phyloP scores from a whole-genome alignment of 768 basidiomycete species.

The Phanerochaete sordida region DNA sequence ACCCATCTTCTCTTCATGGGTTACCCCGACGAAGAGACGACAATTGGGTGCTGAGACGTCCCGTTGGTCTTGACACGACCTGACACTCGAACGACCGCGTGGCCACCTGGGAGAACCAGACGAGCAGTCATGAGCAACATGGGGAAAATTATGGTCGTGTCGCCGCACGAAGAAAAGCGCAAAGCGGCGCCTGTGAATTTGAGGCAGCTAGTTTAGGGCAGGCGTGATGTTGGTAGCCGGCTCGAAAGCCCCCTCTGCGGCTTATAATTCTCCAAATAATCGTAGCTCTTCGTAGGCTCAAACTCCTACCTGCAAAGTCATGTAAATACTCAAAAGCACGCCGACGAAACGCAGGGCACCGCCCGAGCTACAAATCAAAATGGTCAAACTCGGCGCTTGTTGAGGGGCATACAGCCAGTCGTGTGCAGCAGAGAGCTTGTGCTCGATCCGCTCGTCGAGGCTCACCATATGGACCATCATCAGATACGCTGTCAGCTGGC shows the following conservation, averaged over 20 bases:
- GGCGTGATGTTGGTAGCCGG: not conserved
- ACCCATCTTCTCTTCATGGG: constrained; percentile 61
- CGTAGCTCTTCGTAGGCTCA: too few species aligned
- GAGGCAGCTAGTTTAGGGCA: constrained; percentile 12
- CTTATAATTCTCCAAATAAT: too few species aligned
- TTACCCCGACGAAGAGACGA: constrained; percentile 40
- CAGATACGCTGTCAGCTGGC: not conserved
- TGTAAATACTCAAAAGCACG: too few species aligned
- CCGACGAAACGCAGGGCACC: too few species aligned
- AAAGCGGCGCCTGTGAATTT: not conserved
- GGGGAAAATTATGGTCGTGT: constrained; percentile 77
- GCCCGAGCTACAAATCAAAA: not conserved
- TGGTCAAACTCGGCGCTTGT: not conserved
- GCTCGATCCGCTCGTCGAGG: not conserved
- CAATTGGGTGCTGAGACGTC: constrained; percentile 80
- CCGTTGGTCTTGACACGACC: constrained; percentile 71
- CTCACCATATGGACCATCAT: not conserved
- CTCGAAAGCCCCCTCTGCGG: too few species aligned
- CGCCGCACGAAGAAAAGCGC: constrained; percentile 63
- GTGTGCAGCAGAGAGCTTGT: not conserved
- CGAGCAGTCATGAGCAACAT: constrained; percentile 83
- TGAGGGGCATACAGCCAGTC: not conserved
- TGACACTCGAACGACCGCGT: constrained; percentile 90
- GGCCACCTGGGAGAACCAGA: constrained; percentile 21
- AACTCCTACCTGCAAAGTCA: too few species aligned